Evolutionary conservation across 2,329 filamentous ascomycete genomes (phyloP).

Genomic region (Metarhizium anisopliae): DNA sequence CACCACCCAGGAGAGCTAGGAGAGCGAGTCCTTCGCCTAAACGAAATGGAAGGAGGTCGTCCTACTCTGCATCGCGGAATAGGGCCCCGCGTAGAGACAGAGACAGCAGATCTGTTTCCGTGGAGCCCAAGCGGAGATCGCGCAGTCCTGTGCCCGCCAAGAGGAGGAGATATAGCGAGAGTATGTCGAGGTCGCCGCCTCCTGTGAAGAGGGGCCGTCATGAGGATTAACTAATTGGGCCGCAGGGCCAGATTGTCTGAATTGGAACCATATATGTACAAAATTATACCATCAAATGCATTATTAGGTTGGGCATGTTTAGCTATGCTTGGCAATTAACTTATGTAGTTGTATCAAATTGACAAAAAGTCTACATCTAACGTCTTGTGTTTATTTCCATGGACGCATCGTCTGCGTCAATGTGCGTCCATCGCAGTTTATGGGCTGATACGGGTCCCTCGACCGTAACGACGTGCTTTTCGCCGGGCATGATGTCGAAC

Average conservation of each 20-base stretch:
- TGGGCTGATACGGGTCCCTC: constrained; percentile 1
- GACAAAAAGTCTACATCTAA: not conserved
- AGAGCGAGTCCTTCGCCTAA: constrained; percentile 2
- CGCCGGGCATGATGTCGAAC: constrained; percentile 47
- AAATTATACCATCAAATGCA: not conserved
- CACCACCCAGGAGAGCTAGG: not conserved
- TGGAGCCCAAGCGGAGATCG: constrained; percentile 4
- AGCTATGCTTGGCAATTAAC: not conserved
- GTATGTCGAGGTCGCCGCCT: constrained; percentile 21
- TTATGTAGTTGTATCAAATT: not conserved
- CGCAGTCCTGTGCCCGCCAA: constrained; percentile 17
- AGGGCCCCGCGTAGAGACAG: constrained; percentile 6
- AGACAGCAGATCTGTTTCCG: constrained; percentile 4
- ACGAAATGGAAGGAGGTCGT: constrained; percentile 14
- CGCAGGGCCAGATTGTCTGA: not conserved
- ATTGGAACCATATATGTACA: not conserved
- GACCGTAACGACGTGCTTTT: constrained; percentile 14
- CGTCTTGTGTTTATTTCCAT: not conserved
- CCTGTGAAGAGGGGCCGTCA: constrained; percentile 22
- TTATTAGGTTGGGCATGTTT: not conserved
- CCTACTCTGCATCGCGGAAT: constrained; percentile 16
- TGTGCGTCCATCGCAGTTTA: not conserved
- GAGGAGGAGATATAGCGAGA: constrained; percentile 18
- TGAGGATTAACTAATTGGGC: constrained; percentile 11
- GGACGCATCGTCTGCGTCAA: not conserved